These are phyloP conservation scores for Arachnopeziza araneosa DNA, from an alignment of 2,329 filamentous ascomycete species.

Conservation along the genomic window DNA sequence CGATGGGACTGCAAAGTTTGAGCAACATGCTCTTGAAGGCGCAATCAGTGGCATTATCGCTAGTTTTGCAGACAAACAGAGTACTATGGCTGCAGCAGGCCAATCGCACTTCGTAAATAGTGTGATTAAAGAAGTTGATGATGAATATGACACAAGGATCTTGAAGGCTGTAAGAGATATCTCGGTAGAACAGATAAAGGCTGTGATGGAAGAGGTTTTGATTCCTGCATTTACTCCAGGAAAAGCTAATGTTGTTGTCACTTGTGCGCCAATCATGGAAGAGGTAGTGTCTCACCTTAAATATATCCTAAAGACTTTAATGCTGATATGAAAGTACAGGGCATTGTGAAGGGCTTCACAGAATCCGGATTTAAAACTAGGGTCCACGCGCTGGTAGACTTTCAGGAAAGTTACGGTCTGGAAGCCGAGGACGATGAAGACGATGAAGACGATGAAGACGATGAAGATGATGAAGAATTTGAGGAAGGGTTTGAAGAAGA, in stretches of 20 bases:
- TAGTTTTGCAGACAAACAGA: conserved; percentile 79
- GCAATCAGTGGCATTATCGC: conserved; percentile 88
- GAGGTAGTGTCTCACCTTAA: conserved; percentile 53
- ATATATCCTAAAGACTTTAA: background rate
- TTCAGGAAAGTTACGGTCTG: conserved; percentile 86
- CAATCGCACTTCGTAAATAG: conserved; percentile 76
- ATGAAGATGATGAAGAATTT: conserved; percentile 28
- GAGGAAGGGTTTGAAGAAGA: conserved; percentile 20
- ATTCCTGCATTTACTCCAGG: conserved; percentile 74
- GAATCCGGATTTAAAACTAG: conserved; percentile 73
- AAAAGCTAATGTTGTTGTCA: conserved; percentile 79
- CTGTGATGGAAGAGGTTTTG: conserved; percentile 67
- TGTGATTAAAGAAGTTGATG: conserved; percentile 69
- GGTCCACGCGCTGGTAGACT: conserved; percentile 67
- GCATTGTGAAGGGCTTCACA: conserved; percentile 68
- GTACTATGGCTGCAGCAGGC: conserved; percentile 77
- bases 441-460: conserved; percentile 37
- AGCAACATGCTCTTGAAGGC: conserved; percentile 67
- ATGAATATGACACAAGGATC: conserved; percentile 72
- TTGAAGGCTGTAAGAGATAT: conserved; percentile 73
- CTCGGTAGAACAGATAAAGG: conserved; percentile 68
- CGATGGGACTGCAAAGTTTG: conserved; percentile 64
- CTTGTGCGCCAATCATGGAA: conserved; percentile 78
- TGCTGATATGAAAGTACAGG: conserved; percentile 41
- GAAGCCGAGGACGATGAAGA: conserved; percentile 53